phyloP scores from a whole-genome alignment of 495 filamentous ascomycete species.

The Penicillium canescens region DNA sequence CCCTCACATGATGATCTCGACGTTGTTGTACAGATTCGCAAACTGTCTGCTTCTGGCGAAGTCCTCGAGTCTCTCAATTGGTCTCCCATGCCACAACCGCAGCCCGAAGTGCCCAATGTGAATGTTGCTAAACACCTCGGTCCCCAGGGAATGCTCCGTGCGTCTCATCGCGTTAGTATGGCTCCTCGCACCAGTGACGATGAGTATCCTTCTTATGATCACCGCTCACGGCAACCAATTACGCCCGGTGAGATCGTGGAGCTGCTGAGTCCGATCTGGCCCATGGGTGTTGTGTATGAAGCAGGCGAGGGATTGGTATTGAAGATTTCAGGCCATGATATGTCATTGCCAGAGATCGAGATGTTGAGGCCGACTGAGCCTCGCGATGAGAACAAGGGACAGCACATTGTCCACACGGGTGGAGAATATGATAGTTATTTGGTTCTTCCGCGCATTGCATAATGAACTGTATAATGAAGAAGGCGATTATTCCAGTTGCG shows the following conservation, averaged over 20 bases:
- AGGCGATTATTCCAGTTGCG: too few species aligned
- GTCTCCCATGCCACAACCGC: slow-evolving; percentile 7
- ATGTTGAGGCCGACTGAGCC: slow-evolving; percentile 2
- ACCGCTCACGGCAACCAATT: slow-evolving; percentile 7
- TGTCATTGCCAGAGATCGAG: slow-evolving; percentile 18
- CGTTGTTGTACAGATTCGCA: slow-evolving; percentile 17
- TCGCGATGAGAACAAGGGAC: slow-evolving; percentile 14
- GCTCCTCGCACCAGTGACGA: neutral
- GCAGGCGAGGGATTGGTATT: slow-evolving; percentile 18
- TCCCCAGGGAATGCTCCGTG: slow-evolving; percentile 18
- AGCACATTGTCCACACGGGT: slow-evolving; percentile 13
- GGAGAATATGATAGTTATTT: slow-evolving; percentile 16
- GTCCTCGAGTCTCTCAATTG: slow-evolving; percentile 14
- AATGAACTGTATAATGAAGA: too few species aligned
- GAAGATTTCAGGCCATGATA: slow-evolving; percentile 18
- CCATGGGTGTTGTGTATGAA: slow-evolving; percentile 22
- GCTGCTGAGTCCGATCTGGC: slow-evolving; percentile 18
- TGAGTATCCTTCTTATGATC: slow-evolving; percentile 6
- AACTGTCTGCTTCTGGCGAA: slow-evolving; percentile 6
- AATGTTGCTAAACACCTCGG: slow-evolving; percentile 18
- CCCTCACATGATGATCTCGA: slow-evolving; percentile 12
- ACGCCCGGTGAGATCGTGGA: slow-evolving; percentile 4
- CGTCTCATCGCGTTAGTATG: slow-evolving; percentile 11
- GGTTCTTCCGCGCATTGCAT: neutral
- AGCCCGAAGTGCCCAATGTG: slow-evolving; percentile 12